Evolutionary conservation across 345 rosid species (phyloP).

Genomic region (Trapa incisa): DNA sequence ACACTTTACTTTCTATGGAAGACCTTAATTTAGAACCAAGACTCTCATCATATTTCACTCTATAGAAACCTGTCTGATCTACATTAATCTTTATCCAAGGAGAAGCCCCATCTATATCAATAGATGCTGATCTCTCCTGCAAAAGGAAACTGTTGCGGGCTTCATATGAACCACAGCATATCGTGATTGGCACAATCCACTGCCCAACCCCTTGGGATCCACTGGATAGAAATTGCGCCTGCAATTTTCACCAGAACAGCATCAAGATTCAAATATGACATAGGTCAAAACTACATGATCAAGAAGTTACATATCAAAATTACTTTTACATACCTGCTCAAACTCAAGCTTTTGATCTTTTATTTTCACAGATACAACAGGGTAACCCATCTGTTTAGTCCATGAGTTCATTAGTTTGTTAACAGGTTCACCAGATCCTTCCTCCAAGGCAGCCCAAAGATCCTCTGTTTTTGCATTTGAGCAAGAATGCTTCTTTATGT

Average conservation of each 20-base stretch:
- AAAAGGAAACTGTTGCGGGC: constrained; percentile 51
- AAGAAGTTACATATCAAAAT: background rate
- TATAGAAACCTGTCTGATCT: constrained; percentile 79
- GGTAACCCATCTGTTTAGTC: constrained; percentile 90
- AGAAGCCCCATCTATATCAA: constrained; percentile 22
- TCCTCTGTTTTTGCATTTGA: constrained; percentile 92
- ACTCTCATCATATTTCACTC: constrained; percentile 78
- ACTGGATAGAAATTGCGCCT: constrained; percentile 82
- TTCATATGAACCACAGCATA: constrained; percentile 70
- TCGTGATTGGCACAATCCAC: constrained; percentile 92
- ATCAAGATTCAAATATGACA: background rate
- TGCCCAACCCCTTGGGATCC: constrained; percentile 74
- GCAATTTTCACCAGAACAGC: constrained; percentile 14
- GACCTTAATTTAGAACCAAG: constrained; percentile 61
- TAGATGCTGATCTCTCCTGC: constrained; percentile 46
- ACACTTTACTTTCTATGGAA: constrained; percentile 56
- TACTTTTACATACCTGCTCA: constrained; percentile 47
- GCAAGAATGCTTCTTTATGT: constrained; percentile 59
- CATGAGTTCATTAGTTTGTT: constrained; percentile 86
- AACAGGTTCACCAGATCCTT: constrained; percentile 79
- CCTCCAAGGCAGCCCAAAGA: constrained; percentile 86
- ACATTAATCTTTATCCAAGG: constrained; percentile 77
- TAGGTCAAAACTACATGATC: background rate
- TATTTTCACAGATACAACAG: constrained; percentile 62
- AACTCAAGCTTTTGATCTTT: constrained; percentile 67